A percentile compares a stretch with the other conserved stretches of the same genome.
phyloP scores from a whole-genome alignment of 106 monocot genomes.

The Alisma plantagoaquatica region DNA sequence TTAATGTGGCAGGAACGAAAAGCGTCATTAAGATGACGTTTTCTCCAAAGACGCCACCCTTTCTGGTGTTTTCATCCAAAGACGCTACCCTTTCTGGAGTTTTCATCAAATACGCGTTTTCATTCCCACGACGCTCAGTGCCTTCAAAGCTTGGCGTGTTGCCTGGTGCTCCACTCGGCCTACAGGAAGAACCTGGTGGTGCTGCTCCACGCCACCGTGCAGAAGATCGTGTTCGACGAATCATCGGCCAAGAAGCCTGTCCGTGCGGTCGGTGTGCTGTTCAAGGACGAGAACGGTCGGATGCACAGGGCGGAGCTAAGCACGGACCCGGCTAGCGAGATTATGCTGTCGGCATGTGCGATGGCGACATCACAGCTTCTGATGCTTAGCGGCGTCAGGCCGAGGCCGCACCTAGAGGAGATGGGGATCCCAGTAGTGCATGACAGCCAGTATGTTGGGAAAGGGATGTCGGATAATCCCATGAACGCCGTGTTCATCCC shows the following conservation, averaged over 20 bases:
- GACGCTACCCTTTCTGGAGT: too few relatives aligned
- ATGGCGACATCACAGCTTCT: constrained; percentile 21
- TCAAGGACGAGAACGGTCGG: constrained; percentile 28
- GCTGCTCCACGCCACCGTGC: too few relatives aligned
- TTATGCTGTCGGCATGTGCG: constrained; percentile 5
- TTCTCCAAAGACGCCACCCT: too few relatives aligned
- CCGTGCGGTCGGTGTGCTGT: constrained; percentile 52
- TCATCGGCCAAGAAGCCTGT: background rate
- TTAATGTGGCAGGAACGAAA: too few relatives aligned
- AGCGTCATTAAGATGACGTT: too few relatives aligned
- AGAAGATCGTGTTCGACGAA: too few relatives aligned
- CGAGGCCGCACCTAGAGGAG: constrained; percentile 23
- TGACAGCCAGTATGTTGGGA: constrained; percentile 45
- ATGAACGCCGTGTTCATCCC: constrained; percentile 76
- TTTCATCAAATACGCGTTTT: too few relatives aligned
- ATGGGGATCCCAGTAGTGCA: constrained; percentile 32
- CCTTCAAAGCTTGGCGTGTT: too few relatives aligned
- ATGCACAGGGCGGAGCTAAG: constrained; percentile 37
- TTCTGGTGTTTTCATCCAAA: too few relatives aligned
- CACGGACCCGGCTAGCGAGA: constrained; percentile 6
- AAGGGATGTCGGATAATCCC: constrained; percentile 74
- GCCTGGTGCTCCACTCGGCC: too few relatives aligned
- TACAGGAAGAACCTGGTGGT: too few relatives aligned
- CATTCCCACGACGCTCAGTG: too few relatives aligned
- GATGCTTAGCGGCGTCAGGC: constrained; percentile 71